A percentile compares a stretch with the other conserved stretches of the same genome.
These are phyloP conservation scores for Diaporthe aspalathi DNA, from an alignment of 2,329 filamentous ascomycete species.

Conservation along the genomic window DNA sequence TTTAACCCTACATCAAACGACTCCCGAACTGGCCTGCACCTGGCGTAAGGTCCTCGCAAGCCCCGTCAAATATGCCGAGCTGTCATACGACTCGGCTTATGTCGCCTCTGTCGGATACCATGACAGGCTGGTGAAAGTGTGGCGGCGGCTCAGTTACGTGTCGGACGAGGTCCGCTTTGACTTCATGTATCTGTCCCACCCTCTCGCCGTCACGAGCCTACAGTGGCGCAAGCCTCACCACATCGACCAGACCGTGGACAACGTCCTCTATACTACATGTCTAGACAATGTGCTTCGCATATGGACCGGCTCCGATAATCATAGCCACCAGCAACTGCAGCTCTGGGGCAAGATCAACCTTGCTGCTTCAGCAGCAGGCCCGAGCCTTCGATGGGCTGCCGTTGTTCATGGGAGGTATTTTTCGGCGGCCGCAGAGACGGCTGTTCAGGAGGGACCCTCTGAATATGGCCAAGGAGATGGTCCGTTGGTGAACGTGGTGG, in stretches of 20 bases:
- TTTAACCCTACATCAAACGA: constrained; percentile 75
- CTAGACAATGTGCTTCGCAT: constrained; percentile 83
- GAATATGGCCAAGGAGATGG: constrained; percentile 73
- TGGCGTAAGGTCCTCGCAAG: constrained; percentile 84
- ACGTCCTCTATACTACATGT: constrained; percentile 91
- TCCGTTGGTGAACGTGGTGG: constrained; percentile 85
- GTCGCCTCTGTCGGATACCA: constrained; percentile 84
- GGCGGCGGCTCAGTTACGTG: constrained; percentile 88
- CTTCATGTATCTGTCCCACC: constrained; percentile 89
- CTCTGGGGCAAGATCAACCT: constrained; percentile 87
- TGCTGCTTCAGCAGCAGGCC: constrained; percentile 56
- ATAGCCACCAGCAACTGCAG: constrained; percentile 77
- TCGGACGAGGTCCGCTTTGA: constrained; percentile 88
- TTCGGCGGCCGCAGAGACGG: constrained; percentile 78
- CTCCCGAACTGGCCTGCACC: constrained; percentile 63
- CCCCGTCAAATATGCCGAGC: constrained; percentile 76
- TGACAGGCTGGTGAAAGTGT: constrained; percentile 90
- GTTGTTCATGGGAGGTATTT: constrained; percentile 87
- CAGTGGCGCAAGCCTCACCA: constrained; percentile 88
- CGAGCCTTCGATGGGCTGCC: constrained; percentile 74
- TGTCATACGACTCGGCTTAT: constrained; percentile 88
- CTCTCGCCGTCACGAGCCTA: constrained; percentile 80
- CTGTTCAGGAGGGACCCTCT: constrained; percentile 70
- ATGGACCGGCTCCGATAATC: constrained; percentile 82
- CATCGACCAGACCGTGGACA: constrained; percentile 81